A percentile compares a stretch with the other conserved stretches of the same genome.
These are phyloP conservation scores for Verticillium longisporum DNA, from an alignment of 2,329 filamentous ascomycete species.

Conservation along the genomic window DNA sequence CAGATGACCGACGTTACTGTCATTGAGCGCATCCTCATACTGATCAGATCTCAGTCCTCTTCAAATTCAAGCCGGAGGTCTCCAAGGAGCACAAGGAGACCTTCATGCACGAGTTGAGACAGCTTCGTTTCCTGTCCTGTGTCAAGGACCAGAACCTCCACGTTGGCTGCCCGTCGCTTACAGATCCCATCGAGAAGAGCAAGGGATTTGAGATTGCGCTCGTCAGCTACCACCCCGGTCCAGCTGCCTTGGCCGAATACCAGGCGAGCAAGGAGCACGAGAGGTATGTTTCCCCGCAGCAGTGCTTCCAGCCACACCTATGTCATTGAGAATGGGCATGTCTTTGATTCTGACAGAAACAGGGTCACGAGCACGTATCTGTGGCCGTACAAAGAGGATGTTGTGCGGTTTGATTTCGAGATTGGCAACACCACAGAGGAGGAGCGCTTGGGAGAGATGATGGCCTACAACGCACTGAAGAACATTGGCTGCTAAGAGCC, in stretches of 20 bases:
- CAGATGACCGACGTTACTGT: no score
- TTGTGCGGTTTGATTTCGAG: slow-evolving; percentile 48
- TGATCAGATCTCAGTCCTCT: slow-evolving; percentile 29
- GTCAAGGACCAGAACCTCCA: slow-evolving; percentile 40
- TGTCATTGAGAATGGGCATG: no score
- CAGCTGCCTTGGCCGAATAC: slow-evolving; percentile 38
- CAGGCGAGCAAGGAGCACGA: slow-evolving; percentile 47
- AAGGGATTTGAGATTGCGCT: slow-evolving; percentile 46
- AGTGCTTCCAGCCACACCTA: no score
- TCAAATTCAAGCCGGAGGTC: slow-evolving; percentile 39
- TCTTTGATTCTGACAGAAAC: not conserved
- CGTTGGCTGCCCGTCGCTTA: slow-evolving; percentile 46
- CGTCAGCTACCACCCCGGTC: slow-evolving; percentile 42
- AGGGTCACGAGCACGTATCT: slow-evolving; percentile 45
- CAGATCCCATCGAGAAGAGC: slow-evolving; percentile 41
- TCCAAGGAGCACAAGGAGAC: slow-evolving; percentile 31
- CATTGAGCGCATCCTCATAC: not conserved
- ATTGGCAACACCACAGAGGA: slow-evolving; percentile 24
- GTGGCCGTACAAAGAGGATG: slow-evolving; percentile 45
- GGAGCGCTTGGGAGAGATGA: slow-evolving; percentile 13
- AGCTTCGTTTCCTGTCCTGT: slow-evolving; percentile 38
- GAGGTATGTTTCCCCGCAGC: slow-evolving; percentile 21
- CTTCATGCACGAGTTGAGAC: slow-evolving; percentile 40
- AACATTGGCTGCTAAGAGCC: not conserved
- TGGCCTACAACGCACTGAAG: not conserved